phyloP scores from a whole-genome alignment of 805 yeast genomes.

The Priceomyces fermenticarens region DNA sequence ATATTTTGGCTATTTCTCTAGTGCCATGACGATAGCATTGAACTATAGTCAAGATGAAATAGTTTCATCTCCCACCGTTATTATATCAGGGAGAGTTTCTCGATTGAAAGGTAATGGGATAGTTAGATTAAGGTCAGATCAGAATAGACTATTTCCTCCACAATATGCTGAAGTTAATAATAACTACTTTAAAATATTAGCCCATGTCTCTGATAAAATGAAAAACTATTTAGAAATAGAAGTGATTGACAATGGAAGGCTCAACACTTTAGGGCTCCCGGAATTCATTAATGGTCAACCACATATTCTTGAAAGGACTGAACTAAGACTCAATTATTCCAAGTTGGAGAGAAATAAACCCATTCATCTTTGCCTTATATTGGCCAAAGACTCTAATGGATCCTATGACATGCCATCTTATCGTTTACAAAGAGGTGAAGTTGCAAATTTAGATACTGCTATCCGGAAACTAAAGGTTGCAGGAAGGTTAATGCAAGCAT shows the following conservation, averaged over 20 bases:
- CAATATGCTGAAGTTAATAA: conserved; percentile 61
- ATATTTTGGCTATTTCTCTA: too few relatives aligned
- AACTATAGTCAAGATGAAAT: conserved; percentile 33
- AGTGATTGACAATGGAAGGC: conserved; percentile 40
- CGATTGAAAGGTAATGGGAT: conserved; percentile 19
- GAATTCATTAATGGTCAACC: conserved; percentile 13
- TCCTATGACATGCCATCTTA: conserved; percentile 66
- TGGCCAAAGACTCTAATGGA: conserved; percentile 74
- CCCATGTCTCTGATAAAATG: conserved; percentile 67
- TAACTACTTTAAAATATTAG: conserved; percentile 70
- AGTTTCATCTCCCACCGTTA: conserved; percentile 39
- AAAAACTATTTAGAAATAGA: conserved; percentile 53
- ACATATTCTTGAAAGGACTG: conserved; percentile 19
- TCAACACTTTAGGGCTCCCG: conserved; percentile 24
- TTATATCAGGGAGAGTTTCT: conserved; percentile 29
- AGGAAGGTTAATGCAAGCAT: conserved; percentile 87
- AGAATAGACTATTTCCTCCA: conserved; percentile 55
- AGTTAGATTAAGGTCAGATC: conserved; percentile 31
- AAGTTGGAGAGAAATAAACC: conserved; percentile 69
- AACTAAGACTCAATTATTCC: conserved; percentile 23
- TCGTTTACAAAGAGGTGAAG: conserved; percentile 48
- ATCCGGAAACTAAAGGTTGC: conserved; percentile 73
- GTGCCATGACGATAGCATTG: conserved; percentile 22
- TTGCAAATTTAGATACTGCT: conserved; percentile 68
- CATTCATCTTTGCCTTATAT: conserved; percentile 71